Conservation (phyloP, 176 grass and related monocot species). For the Raddia distichophylla region DNA sequence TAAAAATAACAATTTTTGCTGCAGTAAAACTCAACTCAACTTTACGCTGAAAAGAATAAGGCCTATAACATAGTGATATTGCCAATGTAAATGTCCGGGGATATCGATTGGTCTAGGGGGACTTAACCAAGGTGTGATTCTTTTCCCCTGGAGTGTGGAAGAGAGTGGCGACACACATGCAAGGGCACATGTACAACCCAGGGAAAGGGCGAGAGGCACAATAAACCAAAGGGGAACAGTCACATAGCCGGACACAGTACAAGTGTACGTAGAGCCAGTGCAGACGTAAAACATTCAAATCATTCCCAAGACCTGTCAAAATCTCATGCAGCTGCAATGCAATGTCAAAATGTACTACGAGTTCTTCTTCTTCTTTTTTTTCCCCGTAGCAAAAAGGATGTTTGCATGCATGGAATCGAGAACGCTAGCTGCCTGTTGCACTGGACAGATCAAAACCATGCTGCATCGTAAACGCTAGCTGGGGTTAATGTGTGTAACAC, state of each 20-base stretch:
- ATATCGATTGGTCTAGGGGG: no score
- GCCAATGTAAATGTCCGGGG: no score
- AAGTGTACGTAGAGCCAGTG: not conserved
- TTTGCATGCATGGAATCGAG: constrained; percentile 35
- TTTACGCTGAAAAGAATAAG: no score
- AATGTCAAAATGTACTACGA: not conserved
- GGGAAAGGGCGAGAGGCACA: constrained; percentile 12
- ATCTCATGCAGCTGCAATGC: constrained; percentile 33
- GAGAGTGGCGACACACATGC: constrained; percentile 30
- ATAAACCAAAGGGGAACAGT: constrained; percentile 39
- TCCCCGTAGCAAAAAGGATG: not conserved
- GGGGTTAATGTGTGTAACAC: not conserved
- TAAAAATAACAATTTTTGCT: no score
- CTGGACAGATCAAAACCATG: not conserved
- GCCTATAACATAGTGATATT: no score
- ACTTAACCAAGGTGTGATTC: no score
- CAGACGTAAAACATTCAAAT: constrained; percentile 36
- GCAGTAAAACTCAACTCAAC: no score
- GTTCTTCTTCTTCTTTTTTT: no score
- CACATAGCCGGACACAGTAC: constrained; percentile 19
- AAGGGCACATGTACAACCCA: constrained; percentile 40
- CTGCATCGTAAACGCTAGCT: not conserved
- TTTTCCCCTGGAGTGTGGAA: not conserved
- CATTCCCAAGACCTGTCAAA: constrained; percentile 28
- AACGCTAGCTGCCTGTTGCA: not conserved